Evolutionary conservation across 305 asterid genomes (phyloP), one percentile per base, ranked within the genome.

Genomic region (Fraxinus velutina): DNA sequence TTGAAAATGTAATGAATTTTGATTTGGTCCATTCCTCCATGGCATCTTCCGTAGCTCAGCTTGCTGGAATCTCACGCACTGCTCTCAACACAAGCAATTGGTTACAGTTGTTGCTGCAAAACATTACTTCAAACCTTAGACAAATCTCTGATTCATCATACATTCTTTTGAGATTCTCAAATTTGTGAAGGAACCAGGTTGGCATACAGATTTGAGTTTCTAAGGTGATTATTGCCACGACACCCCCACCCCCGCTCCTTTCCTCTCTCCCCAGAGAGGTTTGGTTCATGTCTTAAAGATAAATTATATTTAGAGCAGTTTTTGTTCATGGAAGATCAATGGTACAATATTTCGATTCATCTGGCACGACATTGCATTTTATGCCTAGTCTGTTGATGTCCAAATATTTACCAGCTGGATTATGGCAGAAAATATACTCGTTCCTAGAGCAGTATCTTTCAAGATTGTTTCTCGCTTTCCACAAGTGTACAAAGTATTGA

Each of bases 101-200:
- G 22, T 30, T 70, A 70, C 75, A 1, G 75, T 13, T 70, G 42
- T 70, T 70, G 24, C 75, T 1, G 10, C 10, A 30, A 70, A n/a
- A 70, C 2, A n/a, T 70, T 30, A 64, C 73, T 68, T 13, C 42
- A 70, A 29, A 70, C 75, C 75, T 29, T 4, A 12, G 74, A 29
- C 74, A 29, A 68, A 27, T 29, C 74, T 68, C 19, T 68, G 73
- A 70, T 70, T 70, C 39, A 30, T 70, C 75, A 12, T 70, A 70
- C 39, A 70, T 70, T 70, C 75, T 70, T 70, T 70, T 70, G 75
- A 30, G 75, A 70, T 70, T 70, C 42, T 70, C 75, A 70, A 68
- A 27, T 70, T 70, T 70, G 39, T 70, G 39, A 70, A 70, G 75
- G 75, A 30, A 10, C 71, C 42, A 30, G 37, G 75, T 70, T 30